A percentile compares a stretch with the other conserved stretches of the same genome.
phyloP scores from a whole-genome alignment of 2,329 filamentous ascomycete species.

The Gaeumannomyces sp. region DNA sequence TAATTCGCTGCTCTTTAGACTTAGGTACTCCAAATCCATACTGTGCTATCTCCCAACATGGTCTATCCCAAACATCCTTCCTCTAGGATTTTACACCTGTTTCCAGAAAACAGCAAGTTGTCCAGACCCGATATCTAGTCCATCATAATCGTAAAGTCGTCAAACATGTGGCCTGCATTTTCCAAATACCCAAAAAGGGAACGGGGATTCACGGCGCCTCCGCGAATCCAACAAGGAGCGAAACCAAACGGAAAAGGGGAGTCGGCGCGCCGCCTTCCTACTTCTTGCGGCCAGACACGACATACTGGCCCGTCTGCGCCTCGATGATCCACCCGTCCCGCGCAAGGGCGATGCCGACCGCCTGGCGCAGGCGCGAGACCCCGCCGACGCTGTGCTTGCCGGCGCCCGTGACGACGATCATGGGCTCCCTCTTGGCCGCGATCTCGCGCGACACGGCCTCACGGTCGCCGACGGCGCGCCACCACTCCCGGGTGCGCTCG shows the following conservation, averaged over 20 bases:
- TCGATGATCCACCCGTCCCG: conserved; percentile 80
- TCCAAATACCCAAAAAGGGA: background rate
- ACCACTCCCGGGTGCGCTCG: conserved; percentile 66
- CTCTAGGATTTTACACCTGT: no score
- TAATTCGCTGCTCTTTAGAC: background rate
- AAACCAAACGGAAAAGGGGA: background rate
- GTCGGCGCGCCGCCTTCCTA: background rate
- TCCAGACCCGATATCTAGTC: background rate
- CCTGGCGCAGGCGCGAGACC: conserved; percentile 67
- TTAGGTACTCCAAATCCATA: no score
- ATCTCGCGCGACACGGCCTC: conserved; percentile 21
- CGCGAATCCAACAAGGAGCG: background rate
- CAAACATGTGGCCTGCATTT: background rate
- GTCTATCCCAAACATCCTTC: background rate
- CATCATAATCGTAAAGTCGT: background rate
- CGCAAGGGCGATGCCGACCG: conserved; percentile 69
- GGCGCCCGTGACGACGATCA: conserved; percentile 72
- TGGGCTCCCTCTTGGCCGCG: conserved; percentile 45
- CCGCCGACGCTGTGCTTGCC: conserved; percentile 75
- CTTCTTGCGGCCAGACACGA: conserved; percentile 54
- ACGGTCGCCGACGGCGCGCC: conserved; percentile 56
- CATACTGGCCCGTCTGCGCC: conserved; percentile 62
- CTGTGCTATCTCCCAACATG: background rate
- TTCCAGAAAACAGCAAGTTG: background rate
- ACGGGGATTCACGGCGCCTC: no score